Percentiles rank a stretch among this genome's conserved stretches.
Evolutionary conservation across 495 filamentous ascomycete species (phyloP).

Genomic region (Lepidopterella palustris): DNA sequence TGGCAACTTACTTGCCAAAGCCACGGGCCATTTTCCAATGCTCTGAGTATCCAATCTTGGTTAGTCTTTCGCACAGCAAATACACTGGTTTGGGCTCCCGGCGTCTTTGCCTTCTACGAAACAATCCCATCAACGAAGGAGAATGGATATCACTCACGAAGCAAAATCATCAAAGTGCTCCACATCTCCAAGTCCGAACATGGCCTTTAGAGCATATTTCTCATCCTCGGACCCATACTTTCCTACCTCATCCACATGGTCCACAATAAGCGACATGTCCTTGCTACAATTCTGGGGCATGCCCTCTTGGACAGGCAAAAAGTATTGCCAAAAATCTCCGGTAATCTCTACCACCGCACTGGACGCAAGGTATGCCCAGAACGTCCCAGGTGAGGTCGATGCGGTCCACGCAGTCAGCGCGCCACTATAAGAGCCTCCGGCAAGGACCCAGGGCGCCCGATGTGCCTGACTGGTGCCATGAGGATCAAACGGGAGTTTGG

Average conservation of each 20-base stretch:
- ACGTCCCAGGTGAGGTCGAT: conserved; percentile 52
- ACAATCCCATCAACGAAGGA: too few species aligned
- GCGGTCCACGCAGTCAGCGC: conserved; percentile 58
- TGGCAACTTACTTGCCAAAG: conserved; percentile 42
- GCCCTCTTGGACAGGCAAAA: conserved; percentile 53
- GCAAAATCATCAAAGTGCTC: conserved; percentile 55
- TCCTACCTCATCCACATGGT: conserved; percentile 39
- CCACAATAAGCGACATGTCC: conserved; percentile 50
- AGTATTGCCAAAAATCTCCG: conserved; percentile 61
- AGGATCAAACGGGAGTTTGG: conserved; percentile 51
- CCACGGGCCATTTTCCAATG: conserved; percentile 51
- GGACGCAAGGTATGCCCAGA: conserved; percentile 45
- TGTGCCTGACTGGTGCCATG: conserved; percentile 47
- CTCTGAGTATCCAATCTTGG: too few species aligned
- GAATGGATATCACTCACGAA: neutral
- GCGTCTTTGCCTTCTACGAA: too few species aligned
- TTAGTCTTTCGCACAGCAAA: too few species aligned
- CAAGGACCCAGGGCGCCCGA: conserved; percentile 57
- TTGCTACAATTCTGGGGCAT: conserved; percentile 59
- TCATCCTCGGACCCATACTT: conserved; percentile 38
- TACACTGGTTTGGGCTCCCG: too few species aligned
- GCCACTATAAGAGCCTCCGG: conserved; percentile 60
- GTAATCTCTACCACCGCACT: conserved; percentile 61
- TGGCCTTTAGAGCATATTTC: conserved; percentile 48
- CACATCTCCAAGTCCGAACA: conserved; percentile 51